Evolutionary conservation across 2,329 filamentous ascomycete genomes (phyloP).

Genomic region (Verticillium nubilum): DNA sequence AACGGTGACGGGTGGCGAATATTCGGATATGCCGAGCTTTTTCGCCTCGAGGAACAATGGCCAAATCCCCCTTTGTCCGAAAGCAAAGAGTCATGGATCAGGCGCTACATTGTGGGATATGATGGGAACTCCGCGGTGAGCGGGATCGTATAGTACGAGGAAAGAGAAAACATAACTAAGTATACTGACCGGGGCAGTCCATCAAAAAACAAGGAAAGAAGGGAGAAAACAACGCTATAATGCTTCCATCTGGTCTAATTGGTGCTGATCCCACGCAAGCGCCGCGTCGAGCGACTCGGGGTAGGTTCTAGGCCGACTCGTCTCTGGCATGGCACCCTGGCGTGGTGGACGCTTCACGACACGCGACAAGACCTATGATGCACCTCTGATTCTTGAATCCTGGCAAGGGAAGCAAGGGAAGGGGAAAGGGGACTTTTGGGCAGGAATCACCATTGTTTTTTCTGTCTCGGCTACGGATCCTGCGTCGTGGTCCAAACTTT

Average conservation of each 20-base stretch:
- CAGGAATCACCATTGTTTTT: background rate
- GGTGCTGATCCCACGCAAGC: background rate
- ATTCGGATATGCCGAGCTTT: background rate
- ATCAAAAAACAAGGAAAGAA: background rate
- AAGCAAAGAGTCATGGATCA: background rate
- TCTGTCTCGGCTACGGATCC: background rate
- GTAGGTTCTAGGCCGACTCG: background rate
- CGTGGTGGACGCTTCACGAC: background rate
- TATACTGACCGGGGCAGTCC: background rate
- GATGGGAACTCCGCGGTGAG: background rate
- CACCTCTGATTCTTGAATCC: background rate
- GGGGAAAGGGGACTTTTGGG: background rate
- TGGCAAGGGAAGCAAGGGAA: background rate
- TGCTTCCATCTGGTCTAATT: background rate
- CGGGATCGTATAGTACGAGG: background rate
- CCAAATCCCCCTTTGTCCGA: background rate
- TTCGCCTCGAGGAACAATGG: background rate
- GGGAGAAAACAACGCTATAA: constrained; percentile 2
- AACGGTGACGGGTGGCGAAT: background rate
- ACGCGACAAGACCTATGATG: background rate
- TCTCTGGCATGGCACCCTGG: background rate
- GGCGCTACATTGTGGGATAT: background rate
- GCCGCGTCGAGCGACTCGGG: background rate
- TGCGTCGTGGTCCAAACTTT: background rate
- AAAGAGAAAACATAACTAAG: background rate